Evolutionary conservation across 805 yeast species (phyloP), one percentile per base, ranked within the genome.

Genomic region (Dipodascopsis uninucleata): DNA sequence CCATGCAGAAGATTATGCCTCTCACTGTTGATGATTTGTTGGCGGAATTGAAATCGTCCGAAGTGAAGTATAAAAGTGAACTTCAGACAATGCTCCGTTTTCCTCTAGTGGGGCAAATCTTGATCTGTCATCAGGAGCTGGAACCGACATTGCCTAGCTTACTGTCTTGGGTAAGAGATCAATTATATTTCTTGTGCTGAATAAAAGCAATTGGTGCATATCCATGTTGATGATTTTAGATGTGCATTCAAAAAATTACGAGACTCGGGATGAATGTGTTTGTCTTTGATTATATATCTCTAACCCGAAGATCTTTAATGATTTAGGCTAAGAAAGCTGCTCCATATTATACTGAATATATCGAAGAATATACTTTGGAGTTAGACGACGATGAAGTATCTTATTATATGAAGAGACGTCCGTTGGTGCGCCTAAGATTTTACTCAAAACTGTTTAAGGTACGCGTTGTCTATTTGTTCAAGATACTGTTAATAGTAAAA

Each of bases 341-440:
- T 2, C 52, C 58, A 2, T 39, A 53, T 16, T 57, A 57, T 22
- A 26, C 40, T 12, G 39, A 31, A 18, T 57, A 57, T 39, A 24
- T 56, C 22, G 42, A 38, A 28, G 38, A 40, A 28, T 57, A 52
- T 28, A 31, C 14, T 8, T 43, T 43, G 28, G 50, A 50, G 21
- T 42, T 55, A 2, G 56, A 55, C 22, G 55, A 47, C 28, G 16
- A 58, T 17, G 45, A 49, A 12, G 53, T 50, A 14, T 31, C 40
- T 21, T 26, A 41, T 5, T 57, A 57, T 36, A 43, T 57, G 24
- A 36, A 42, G 8, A 46, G 58, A 8, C 52, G 60, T 5, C 60
- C 60, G 3, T 37, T 57, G 10, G 61, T 57, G 8, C 54, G 60
- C 5, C 47, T 57, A 7, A 43, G 59, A 8, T 58, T 57, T 31